These are phyloP conservation scores for Populus hybrid DNA, from an alignment of 441 rosid species.

Conservation along the genomic window DNA sequence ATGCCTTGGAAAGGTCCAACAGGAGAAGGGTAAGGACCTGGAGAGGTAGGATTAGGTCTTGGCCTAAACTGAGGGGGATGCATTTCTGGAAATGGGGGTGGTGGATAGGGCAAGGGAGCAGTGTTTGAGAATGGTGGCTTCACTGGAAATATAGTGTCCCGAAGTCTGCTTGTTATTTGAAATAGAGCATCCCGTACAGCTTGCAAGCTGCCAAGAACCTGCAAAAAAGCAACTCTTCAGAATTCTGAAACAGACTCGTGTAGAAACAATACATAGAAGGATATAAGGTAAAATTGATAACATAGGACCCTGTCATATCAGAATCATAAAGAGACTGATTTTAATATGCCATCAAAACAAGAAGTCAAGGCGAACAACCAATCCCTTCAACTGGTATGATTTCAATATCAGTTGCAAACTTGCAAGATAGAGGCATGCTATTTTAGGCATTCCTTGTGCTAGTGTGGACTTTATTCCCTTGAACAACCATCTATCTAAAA, in stretches of 20 bases:
- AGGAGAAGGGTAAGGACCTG: slow-evolving; percentile 56
- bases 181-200: neutral
- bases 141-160: slow-evolving; percentile 54
- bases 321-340: neutral
- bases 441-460: neutral
- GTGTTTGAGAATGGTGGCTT: slow-evolving; percentile 42
- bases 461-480: neutral
- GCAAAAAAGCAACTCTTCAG: neutral
- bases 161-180: neutral
- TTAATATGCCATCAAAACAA: neutral
- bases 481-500: too few relatives aligned
- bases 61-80: slow-evolving; percentile 69
- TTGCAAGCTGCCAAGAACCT: neutral
- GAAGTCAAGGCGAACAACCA: neutral
- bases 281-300: neutral
- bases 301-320: neutral
- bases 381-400: neutral
- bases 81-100: slow-evolving; percentile 64
- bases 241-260: neutral
- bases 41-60: slow-evolving; percentile 56
- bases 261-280: neutral
- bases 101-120: slow-evolving; percentile 45
- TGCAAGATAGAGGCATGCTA: neutral
- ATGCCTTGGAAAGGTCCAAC: slow-evolving; percentile 17
- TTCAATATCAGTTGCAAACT: neutral